phyloP scores from a whole-genome alignment of 495 filamentous ascomycete species.

The Bryoglossum gracile region DNA sequence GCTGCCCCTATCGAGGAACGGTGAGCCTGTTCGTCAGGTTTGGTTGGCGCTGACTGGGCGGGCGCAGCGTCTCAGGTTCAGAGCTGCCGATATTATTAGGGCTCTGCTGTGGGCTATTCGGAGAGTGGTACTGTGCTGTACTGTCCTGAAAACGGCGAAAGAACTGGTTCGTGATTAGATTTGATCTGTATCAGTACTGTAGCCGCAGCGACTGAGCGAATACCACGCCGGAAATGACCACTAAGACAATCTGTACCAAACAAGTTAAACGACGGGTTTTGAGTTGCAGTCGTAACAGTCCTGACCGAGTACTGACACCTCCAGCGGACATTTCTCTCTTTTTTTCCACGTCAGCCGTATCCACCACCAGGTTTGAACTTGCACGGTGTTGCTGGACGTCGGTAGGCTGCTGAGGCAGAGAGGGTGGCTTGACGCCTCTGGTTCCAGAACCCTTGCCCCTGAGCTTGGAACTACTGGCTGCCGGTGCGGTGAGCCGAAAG shows the following conservation, averaged over 20 bases:
- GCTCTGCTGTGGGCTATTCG: too few species aligned
- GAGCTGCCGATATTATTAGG: too few species aligned
- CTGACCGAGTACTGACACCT: too few species aligned
- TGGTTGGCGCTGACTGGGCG: not conserved
- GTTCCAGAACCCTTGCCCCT: not conserved
- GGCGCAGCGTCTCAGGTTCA: too few species aligned
- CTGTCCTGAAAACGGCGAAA: not conserved
- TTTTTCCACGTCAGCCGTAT: constrained; percentile 21
- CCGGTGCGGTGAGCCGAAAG: too few species aligned
- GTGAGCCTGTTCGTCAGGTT: too few species aligned
- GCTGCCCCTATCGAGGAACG: too few species aligned
- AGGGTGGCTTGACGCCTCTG: too few species aligned
- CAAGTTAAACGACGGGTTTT: not conserved
- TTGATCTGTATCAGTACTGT: not conserved
- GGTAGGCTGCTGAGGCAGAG: too few species aligned
- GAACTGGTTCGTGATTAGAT: not conserved
- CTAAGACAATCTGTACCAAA: constrained; percentile 1
- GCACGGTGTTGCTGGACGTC: too few species aligned
- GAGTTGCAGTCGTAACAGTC: too few species aligned
- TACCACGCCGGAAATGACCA: not conserved
- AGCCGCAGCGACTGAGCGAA: not conserved
- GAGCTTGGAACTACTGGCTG: not conserved
- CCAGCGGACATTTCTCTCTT: too few species aligned
- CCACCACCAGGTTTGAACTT: constrained; percentile 2
- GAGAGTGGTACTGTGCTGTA: not conserved